Conservation (phyloP, 163 green algal genomes). For the Scenedesmus sp. region DNA sequence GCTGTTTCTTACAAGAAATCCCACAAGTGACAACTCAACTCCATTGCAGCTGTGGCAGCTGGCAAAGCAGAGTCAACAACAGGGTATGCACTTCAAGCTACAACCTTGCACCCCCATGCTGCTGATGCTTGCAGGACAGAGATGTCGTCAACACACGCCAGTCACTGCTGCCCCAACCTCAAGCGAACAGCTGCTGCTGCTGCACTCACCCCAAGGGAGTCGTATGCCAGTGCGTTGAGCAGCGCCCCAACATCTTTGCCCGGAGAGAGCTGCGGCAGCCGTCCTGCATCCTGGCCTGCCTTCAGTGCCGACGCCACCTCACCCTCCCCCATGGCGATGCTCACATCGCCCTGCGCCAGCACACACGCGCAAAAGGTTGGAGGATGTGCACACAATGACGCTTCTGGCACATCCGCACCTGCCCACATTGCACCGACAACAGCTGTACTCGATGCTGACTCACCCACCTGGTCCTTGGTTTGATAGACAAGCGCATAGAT, state of each 20-base stretch:
- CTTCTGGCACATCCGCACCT: too few species aligned
- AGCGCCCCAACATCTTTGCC: neutral
- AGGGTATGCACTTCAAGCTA: neutral
- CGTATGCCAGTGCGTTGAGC: slow-evolving; percentile 24
- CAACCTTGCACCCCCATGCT: neutral
- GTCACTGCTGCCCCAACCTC: neutral
- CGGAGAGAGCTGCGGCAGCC: neutral
- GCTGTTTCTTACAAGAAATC: too few species aligned
- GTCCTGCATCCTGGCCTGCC: slow-evolving; percentile 17
- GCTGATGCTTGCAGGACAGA: neutral
- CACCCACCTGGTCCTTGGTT: too few species aligned
- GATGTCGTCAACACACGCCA: neutral
- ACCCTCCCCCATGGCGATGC: neutral
- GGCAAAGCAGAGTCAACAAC: too few species aligned
- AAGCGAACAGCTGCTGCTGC: neutral
- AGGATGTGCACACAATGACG: too few species aligned
- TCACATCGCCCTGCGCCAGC: slow-evolving; percentile 3
- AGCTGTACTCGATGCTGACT: too few species aligned
- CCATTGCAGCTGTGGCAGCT: too few species aligned
- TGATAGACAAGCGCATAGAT: too few species aligned
- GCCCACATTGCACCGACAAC: too few species aligned
- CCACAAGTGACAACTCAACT: too few species aligned
- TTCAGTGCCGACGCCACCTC: slow-evolving; percentile 16
- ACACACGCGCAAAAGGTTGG: too few species aligned
- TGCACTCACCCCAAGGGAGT: slow-evolving; percentile 6